A percentile compares a stretch with the other conserved stretches of the same genome.
Evolutionary conservation across 2,329 filamentous ascomycete genomes (phyloP).

Genomic region (Bipolaris sorokiniana): DNA sequence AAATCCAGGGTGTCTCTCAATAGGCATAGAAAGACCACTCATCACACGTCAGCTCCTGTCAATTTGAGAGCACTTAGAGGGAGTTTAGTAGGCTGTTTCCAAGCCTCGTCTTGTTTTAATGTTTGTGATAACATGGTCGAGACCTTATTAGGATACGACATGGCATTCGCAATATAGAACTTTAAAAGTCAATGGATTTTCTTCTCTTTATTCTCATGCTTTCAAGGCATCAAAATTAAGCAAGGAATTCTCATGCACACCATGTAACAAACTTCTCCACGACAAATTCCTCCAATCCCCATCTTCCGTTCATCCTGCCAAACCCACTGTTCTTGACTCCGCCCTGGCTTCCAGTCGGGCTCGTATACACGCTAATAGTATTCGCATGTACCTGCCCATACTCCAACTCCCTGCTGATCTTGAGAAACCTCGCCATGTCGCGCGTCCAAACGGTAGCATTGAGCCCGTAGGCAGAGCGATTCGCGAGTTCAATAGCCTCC

Average conservation of each 20-base stretch:
- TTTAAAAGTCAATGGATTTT: not conserved
- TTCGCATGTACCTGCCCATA: slow-evolving; percentile 55
- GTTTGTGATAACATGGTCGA: not conserved
- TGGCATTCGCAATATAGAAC: not conserved
- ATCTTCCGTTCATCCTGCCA: slow-evolving; percentile 51
- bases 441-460: slow-evolving; percentile 67
- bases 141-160: not conserved
- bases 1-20: too few relatives aligned
- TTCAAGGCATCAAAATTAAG: not conserved
- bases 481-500: slow-evolving; percentile 75
- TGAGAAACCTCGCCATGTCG: slow-evolving; percentile 64
- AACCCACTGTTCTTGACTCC: slow-evolving; percentile 55
- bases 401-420: slow-evolving; percentile 54
- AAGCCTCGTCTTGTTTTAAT: not conserved
- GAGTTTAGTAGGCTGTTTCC: not conserved
- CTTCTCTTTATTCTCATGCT: not conserved
- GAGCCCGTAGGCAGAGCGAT: slow-evolving; percentile 80
- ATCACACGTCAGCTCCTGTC: not conserved
- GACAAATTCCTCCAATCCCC: slow-evolving; percentile 54
- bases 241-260: slow-evolving; percentile 25
- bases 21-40: not conserved
- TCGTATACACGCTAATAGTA: slow-evolving; percentile 55
- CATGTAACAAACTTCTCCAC: slow-evolving; percentile 45
- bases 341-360: slow-evolving; percentile 52
- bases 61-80: not conserved